These are phyloP conservation scores for Colletotrichum trifolii DNA, from an alignment of 2,329 filamentous ascomycete genomes.

Conservation along the genomic window DNA sequence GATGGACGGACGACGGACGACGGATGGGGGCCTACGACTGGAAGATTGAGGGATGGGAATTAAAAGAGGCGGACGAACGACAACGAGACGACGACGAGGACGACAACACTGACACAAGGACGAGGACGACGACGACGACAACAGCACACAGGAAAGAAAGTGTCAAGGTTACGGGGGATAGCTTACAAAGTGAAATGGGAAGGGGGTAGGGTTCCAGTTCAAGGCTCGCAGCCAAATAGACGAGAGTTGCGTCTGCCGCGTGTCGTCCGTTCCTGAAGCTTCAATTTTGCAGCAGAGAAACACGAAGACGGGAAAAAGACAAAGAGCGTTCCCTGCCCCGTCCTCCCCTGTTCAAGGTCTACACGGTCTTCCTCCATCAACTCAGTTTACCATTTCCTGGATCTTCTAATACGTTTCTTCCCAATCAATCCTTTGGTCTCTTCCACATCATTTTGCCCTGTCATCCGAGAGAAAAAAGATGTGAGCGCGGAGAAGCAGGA, in stretches of 20 bases:
- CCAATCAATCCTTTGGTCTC: too few species aligned
- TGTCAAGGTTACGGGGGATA: conserved; percentile 5
- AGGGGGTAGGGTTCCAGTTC: conserved; percentile 4
- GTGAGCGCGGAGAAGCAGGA: background rate
- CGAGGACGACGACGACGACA: background rate
- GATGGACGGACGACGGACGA: too few species aligned
- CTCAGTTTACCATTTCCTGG: too few species aligned
- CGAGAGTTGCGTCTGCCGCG: background rate
- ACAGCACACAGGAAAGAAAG: background rate
- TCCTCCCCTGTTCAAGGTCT: too few species aligned
- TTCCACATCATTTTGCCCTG: background rate
- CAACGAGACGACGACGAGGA: background rate
- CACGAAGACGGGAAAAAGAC: too few species aligned
- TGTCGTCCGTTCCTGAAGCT: too few species aligned
- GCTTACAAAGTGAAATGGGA: conserved; percentile 6
- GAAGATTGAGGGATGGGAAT: background rate
- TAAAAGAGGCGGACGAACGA: background rate
- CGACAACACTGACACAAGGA: background rate
- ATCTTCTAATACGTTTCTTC: too few species aligned
- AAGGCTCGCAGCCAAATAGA: too few species aligned
- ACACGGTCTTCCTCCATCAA: too few species aligned
- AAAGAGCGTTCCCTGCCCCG: too few species aligned
- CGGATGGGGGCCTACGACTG: too few species aligned
- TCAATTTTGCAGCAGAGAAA: too few species aligned
- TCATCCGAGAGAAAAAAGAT: background rate